Evolutionary conservation across 805 yeast species (phyloP), one percentile per base, ranked within the genome.

Genomic region (baker's yeast (Saccharomyces cerevisiae)): DNA sequence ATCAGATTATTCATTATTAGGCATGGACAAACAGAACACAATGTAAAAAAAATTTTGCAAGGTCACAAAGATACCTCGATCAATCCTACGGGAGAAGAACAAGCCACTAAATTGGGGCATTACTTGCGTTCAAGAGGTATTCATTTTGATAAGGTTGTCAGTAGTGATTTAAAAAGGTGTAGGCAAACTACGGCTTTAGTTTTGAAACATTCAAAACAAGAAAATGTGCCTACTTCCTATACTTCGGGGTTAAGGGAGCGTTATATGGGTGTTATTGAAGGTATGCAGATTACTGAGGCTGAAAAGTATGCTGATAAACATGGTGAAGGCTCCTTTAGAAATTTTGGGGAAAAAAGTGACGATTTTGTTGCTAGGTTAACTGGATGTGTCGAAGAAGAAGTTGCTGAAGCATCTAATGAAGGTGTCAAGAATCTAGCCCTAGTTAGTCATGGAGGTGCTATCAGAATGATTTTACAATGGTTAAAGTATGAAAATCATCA

Each of bases 21-120:
- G 62, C 96, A 89, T 62, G 96, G 96, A 1, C 94, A 86, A 66
- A 89, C 96, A 0, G 83, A 83, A 54, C 83, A 84, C 68, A 89
- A 89, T 65, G 75, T 76, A 41, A 65, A 77, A 52, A 84, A 82
- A 69, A 84, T 85, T 50, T 69, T 89, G 41, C 96, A 89, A 69
- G 96, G 96, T 1, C 96, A 89, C 64, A 62, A 62, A 48, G 85
- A 89, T 64, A 80, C 83, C 4, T 77, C 80, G 21, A 64, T 89
- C 53, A 88, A 88, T 63, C 77, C 70, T 0, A 75, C 73, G 3
- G 96, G 96, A 0, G 53, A 64, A 2, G 60, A 70, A 3, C 96
- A 89, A 66, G 89, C 91, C 1, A 61, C 61, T 29, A 63, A 71
- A 49, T 75, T 84, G 17, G 94, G 86, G 8, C 36, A 55, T 13